Base-by-base conservation (phyloP, 306 rosid species). In the Myrica gale region DNA sequence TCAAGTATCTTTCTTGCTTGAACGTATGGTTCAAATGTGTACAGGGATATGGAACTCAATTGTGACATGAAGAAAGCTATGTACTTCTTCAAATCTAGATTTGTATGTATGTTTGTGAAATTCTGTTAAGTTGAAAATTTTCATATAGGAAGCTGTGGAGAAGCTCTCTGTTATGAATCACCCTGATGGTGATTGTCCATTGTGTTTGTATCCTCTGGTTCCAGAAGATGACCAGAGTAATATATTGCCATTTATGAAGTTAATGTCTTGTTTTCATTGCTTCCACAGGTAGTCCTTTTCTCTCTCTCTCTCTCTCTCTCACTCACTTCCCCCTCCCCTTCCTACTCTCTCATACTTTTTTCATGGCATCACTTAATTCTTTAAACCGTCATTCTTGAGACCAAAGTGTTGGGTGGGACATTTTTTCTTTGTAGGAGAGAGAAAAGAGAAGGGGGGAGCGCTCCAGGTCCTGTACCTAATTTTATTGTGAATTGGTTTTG, bases 241-340 rank as follows among this genome's bases (percentile, higher is more conserved):
- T 56, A 82, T 43, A 11, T 80, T 83, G 80, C 94, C 92, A 56
- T 92, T 89, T 73, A 90, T 89, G 96, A 92, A 92, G 85, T 81
- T 92, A 76, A 89, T 90, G 98, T 92, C 98, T 62, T 92, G 98
- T 78, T 90, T 92, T 79, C 98, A 92, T 78, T 92, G 98, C 79
- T 90, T 90, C 77, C 96, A 90, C 86, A 83, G 96, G 98, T 89
- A 52, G 51, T 8, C 15, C 41, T 68, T 56, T 42, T 13, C 70
- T 55, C 57, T 8, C 26, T n/a, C 60, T 54, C 60, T 16, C 23
- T 54, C 11, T 52, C 56, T 15, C 56, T 52, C 56, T 16, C 26
- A 17, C 60, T n/a, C 21, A 15, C 58, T 17, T 20, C 41, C 54
- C 7, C 56, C 69, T 60, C 69, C 20, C 7, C 48, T n/a, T 19